phyloP scores from a whole-genome alignment of 257 asterid species.

The Scutellaria minor region DNA sequence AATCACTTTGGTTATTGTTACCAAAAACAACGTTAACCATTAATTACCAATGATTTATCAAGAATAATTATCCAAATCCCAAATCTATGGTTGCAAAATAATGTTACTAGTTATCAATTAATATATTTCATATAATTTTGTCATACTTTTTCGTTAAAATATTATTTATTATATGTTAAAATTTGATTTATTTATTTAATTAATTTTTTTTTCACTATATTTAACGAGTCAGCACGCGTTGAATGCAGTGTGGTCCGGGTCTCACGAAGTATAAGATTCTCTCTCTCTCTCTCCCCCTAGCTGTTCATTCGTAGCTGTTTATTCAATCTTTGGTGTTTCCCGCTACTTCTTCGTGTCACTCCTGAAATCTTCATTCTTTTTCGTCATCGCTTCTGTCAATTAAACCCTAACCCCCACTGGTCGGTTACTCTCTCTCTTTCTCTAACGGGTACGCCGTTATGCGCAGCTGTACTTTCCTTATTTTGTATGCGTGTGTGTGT shows the following conservation, averaged over 20 bases:
- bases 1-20: background rate
- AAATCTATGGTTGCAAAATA: background rate
- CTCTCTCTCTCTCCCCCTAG: constrained; percentile 34
- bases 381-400: constrained; percentile 31
- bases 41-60: background rate
- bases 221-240: too few relatives aligned
- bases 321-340: constrained; percentile 49
- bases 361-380: constrained; percentile 29
- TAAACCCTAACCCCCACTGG: constrained; percentile 42
- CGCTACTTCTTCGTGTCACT: constrained; percentile 48
- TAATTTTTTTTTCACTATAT: too few relatives aligned
- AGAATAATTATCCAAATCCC: background rate
- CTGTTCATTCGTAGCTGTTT: constrained; percentile 43
- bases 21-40: background rate
- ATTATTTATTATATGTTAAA: too few relatives aligned
- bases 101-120: background rate
- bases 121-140: too few relatives aligned
- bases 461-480: constrained; percentile 14
- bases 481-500: background rate
- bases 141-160: too few relatives aligned
- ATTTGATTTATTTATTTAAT: too few relatives aligned
- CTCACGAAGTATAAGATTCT: too few relatives aligned
- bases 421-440: constrained; percentile 27
- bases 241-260: too few relatives aligned
- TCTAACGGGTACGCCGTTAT: constrained; percentile 23